phyloP scores from a whole-genome alignment of 257 asterid species.

The Rhazya stricta region DNA sequence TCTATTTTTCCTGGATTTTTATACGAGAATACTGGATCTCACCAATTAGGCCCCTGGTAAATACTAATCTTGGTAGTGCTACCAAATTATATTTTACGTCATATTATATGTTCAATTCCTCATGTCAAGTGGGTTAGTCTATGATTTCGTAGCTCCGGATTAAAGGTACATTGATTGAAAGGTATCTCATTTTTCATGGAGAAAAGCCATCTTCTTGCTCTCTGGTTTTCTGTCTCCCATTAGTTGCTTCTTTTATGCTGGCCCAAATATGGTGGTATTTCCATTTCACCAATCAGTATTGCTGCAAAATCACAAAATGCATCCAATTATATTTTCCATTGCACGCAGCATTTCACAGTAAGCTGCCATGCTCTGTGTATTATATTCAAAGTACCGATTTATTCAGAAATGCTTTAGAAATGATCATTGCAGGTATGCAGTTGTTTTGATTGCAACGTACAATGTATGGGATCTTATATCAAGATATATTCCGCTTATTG shows the following conservation, averaged over 20 bases:
- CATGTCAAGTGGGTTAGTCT: neutral
- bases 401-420: neutral
- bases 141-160: too few relatives aligned
- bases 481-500: constrained; percentile 32
- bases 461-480: constrained; percentile 31
- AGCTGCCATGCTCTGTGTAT: neutral
- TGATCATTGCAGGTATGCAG: constrained; percentile 27
- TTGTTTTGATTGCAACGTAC: constrained; percentile 37
- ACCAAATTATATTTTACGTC: neutral
- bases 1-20: constrained; percentile 72
- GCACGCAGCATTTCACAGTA: neutral
- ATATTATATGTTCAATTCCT: neutral
- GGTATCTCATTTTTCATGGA: neutral
- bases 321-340: neutral
- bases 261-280: too few relatives aligned
- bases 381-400: neutral
- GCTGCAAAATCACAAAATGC: neutral
- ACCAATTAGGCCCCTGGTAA: constrained; percentile 70
- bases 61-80: neutral
- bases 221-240: neutral
- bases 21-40: constrained; percentile 70
- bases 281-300: neutral
- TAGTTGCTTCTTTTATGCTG: too few relatives aligned
- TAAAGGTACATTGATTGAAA: neutral
- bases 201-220: neutral